Conservation (phyloP, 140 eudicot genomes). For the Oenanthe javanica region DNA sequence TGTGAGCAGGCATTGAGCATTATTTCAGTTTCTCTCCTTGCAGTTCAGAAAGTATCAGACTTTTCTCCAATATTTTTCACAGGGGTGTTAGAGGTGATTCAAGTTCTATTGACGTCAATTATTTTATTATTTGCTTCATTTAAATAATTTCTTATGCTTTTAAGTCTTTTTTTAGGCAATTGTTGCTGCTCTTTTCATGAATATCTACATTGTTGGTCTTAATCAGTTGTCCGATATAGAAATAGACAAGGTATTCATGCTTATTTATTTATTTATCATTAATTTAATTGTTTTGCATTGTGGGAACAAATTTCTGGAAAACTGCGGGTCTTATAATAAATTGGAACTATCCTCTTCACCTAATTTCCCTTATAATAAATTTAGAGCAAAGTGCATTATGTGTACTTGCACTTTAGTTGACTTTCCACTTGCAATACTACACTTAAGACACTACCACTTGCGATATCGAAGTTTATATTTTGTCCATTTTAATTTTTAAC, state of each 20-base stretch:
- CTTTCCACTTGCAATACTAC: too few relatives aligned
- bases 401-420: too few relatives aligned
- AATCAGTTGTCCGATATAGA: slow-evolving; percentile 91
- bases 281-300: not conserved
- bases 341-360: not conserved
- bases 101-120: slow-evolving; percentile 3
- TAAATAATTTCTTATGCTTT: not conserved
- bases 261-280: not conserved
- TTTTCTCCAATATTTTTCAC: slow-evolving; percentile 69
- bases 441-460: too few relatives aligned
- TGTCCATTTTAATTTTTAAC: too few relatives aligned
- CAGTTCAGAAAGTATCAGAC: slow-evolving; percentile 85
- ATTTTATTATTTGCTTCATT: not conserved
- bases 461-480: too few relatives aligned
- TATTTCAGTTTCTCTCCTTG: slow-evolving; percentile 97
- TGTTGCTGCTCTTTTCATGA: slow-evolving; percentile 95
- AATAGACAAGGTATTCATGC: slow-evolving; percentile 71
- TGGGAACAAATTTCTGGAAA: not conserved
- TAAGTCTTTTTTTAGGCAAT: slow-evolving; percentile 48
- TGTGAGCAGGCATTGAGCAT: slow-evolving; percentile 92
- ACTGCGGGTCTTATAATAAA: not conserved
- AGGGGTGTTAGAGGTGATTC: slow-evolving; percentile 77
- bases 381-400: too few relatives aligned
- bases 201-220: slow-evolving; percentile 88
- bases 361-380: not conserved